A percentile compares a stretch with the other conserved stretches of the same genome.
phyloP scores from a whole-genome alignment of 1,139 yeast species.

The Nakaseomyces sp. region DNA sequence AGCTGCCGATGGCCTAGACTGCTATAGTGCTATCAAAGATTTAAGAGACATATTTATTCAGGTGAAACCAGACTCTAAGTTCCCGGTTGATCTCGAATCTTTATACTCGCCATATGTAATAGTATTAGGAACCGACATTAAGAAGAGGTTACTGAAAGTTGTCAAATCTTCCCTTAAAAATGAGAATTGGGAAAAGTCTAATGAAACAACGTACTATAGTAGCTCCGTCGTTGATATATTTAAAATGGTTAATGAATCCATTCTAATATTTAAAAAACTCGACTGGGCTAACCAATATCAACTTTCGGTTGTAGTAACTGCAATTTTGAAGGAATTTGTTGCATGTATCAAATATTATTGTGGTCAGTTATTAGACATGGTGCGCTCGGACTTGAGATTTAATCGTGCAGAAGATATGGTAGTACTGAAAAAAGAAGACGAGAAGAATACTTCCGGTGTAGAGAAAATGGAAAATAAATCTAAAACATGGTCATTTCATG shows the following conservation, averaged over 20 bases:
- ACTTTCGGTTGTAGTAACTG: constrained; percentile 50
- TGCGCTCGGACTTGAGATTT: constrained; percentile 40
- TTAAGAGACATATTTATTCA: constrained; percentile 48
- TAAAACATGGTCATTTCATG: constrained; percentile 39
- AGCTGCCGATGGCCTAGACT: constrained; percentile 53
- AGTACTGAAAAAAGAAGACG: constrained; percentile 31
- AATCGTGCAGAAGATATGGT: neutral
- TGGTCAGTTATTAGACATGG: constrained; percentile 37
- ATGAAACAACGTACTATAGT: constrained; percentile 36
- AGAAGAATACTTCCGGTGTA: constrained; percentile 19
- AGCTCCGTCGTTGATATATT: constrained; percentile 63
- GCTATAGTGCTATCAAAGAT: constrained; percentile 49
- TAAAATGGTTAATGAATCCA: constrained; percentile 50
- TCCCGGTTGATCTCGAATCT: constrained; percentile 51
- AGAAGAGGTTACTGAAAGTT: constrained; percentile 41
- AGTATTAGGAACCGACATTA: constrained; percentile 49
- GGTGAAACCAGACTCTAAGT: constrained; percentile 36
- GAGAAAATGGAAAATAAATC: constrained; percentile 14
- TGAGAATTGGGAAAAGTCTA: constrained; percentile 51
- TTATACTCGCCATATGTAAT: constrained; percentile 51
- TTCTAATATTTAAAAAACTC: constrained; percentile 45
- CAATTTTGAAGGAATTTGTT: constrained; percentile 52
- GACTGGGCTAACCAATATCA: constrained; percentile 60
- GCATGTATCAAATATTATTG: constrained; percentile 52
- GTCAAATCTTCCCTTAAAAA: constrained; percentile 46